phyloP scores from a whole-genome alignment of 2,329 filamentous ascomycete genomes.

The Xylariaceae sp. region DNA sequence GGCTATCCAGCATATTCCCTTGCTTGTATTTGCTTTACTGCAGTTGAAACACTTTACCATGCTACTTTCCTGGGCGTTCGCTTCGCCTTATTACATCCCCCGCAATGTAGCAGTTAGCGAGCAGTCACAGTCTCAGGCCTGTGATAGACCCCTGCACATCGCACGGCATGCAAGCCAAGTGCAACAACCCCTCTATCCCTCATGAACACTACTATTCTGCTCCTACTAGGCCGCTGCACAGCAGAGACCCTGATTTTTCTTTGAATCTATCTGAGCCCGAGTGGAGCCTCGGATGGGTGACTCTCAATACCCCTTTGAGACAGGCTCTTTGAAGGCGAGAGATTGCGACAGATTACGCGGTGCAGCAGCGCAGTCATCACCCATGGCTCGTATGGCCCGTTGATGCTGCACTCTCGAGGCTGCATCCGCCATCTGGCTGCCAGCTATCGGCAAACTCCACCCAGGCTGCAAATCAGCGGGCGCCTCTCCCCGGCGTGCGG shows the following conservation, averaged over 20 bases:
- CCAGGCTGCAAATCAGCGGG: slow-evolving; percentile 21
- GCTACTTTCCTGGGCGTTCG: neutral
- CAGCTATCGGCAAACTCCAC: neutral
- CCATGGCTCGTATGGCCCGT: too few species aligned
- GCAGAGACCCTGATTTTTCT: slow-evolving; percentile 2
- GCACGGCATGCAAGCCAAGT: neutral
- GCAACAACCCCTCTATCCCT: slow-evolving; percentile 11
- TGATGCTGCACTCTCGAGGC: too few species aligned
- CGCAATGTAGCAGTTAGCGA: slow-evolving; percentile 12
- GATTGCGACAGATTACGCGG: too few species aligned
- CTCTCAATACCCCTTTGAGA: too few species aligned
- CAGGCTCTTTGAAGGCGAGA: too few species aligned
- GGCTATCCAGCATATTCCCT: neutral
- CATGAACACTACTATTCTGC: slow-evolving; percentile 7
- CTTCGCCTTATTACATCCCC: slow-evolving; percentile 1
- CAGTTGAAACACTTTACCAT: neutral
- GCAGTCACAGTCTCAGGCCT: slow-evolving; percentile 8
- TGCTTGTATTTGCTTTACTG: neutral
- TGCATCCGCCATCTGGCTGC: too few species aligned
- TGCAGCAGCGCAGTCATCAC: too few species aligned
- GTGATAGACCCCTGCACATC: slow-evolving; percentile 1
- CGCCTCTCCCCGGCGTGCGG: slow-evolving; percentile 15
- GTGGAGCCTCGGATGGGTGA: slow-evolving; percentile 8
- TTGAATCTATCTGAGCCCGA: slow-evolving; percentile 4
- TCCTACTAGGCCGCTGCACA: neutral